Evolutionary conservation across 352 stramenopile genomes (phyloP).

Genomic region (Phytophthora podocarpi): DNA sequence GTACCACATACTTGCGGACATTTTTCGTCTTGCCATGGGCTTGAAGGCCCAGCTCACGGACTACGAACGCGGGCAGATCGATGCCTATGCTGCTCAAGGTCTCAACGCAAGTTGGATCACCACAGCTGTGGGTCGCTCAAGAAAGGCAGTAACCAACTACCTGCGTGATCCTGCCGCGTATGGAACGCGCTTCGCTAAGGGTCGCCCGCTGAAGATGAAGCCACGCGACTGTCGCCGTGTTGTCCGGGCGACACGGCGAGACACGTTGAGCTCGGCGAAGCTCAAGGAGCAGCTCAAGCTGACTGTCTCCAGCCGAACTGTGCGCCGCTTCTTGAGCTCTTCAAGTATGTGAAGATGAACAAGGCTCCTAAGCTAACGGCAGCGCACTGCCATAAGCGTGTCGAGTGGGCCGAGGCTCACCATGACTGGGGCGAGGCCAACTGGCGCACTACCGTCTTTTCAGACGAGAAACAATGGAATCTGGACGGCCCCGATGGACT

Average conservation of each 20-base stretch:
- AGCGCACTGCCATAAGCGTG: background rate
- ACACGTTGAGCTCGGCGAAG: constrained; percentile 5
- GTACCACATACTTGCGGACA: too few relatives aligned
- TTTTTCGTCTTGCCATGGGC: background rate
- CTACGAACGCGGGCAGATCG: constrained; percentile 2
- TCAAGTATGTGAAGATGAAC: constrained; percentile 16
- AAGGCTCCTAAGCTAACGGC: constrained; percentile 5
- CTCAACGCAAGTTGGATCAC: background rate
- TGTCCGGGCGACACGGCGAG: background rate
- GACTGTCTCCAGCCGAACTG: background rate
- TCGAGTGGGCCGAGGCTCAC: background rate
- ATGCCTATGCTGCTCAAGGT: background rate
- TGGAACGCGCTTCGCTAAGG: too few relatives aligned
- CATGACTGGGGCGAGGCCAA: constrained; percentile 9
- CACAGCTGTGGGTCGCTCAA: too few relatives aligned
- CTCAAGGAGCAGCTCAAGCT: background rate
- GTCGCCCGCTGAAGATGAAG: background rate
- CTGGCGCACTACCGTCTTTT: background rate
- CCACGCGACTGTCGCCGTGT: background rate
- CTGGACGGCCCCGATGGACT: constrained; percentile 1
- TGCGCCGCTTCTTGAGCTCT: constrained; percentile 1
- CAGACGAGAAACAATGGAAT: constrained; percentile 13
- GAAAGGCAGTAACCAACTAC: too few relatives aligned
- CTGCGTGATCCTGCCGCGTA: too few relatives aligned
- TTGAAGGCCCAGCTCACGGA: background rate